Conservation (phyloP, 176 grass and related monocot genomes). For the Lolium rigidum region DNA sequence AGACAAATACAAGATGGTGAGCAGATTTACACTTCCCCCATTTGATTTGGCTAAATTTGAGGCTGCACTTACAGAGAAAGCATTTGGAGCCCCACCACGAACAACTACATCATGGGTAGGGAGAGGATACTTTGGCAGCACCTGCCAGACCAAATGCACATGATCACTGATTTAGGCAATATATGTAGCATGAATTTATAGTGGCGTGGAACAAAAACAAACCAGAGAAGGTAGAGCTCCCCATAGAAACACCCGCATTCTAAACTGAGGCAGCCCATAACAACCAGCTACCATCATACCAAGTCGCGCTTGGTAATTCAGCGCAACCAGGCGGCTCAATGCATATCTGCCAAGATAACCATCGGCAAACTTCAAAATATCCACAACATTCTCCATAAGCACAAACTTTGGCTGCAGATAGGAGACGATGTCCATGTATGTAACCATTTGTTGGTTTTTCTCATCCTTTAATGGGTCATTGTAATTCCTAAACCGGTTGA, state of each 20-base stretch:
- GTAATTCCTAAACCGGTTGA: slow-evolving; percentile 86
- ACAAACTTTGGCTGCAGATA: slow-evolving; percentile 86
- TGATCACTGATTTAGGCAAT: not conserved
- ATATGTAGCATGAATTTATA: not conserved
- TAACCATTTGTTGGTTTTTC: slow-evolving; percentile 88
- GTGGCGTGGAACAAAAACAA: not conserved
- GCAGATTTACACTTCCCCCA: not conserved
- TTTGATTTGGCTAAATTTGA: not conserved
- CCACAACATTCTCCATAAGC: slow-evolving; percentile 91
- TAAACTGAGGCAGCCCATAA: slow-evolving; percentile 85
- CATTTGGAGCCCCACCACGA: slow-evolving; percentile 63
- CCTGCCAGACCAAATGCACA: slow-evolving; percentile 40
- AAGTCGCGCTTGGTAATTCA: slow-evolving; percentile 83
- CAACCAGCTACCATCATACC: slow-evolving; percentile 85
- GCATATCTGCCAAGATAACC: slow-evolving; percentile 81
- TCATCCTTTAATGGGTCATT: slow-evolving; percentile 73
- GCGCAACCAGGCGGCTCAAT: slow-evolving; percentile 66
- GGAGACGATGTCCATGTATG: slow-evolving; percentile 78
- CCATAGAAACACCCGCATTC: slow-evolving; percentile 81
- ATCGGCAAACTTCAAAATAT: slow-evolving; percentile 85
- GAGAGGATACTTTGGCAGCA: slow-evolving; percentile 76
- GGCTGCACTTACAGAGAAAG: slow-evolving; percentile 62
- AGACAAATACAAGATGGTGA: slow-evolving; percentile 13
- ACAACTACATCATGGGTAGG: slow-evolving; percentile 83
- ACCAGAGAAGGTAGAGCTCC: slow-evolving; percentile 83